Conservation (phyloP, 2,329 filamentous ascomycete species). For the Talaromyces sp. region DNA sequence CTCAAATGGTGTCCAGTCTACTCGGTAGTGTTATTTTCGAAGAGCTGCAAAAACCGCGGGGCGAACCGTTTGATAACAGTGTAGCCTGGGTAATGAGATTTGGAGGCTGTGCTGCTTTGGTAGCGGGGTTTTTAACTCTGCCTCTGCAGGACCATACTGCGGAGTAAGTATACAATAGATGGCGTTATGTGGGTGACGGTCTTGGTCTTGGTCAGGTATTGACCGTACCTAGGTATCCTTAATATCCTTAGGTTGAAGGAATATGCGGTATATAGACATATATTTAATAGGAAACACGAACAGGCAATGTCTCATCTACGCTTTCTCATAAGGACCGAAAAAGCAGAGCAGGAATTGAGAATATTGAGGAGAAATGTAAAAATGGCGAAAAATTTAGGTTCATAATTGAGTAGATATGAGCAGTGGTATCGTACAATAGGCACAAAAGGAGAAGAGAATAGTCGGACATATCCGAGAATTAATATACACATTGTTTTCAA, state of each 20-base stretch:
- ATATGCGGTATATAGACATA: not conserved
- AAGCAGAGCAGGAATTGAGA: not conserved
- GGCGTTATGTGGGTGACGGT: not conserved
- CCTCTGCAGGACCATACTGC: not conserved
- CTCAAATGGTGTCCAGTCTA: conserved; percentile 85
- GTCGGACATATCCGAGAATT: too few species aligned
- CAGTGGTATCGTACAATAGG: not conserved
- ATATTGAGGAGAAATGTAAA: not conserved
- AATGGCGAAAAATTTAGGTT: too few species aligned
- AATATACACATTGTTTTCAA: not conserved
- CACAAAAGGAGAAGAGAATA: not conserved
- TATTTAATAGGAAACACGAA: not conserved
- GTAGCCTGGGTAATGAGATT: conserved; percentile 81
- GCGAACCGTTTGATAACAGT: conserved; percentile 76
- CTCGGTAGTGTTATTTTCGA: conserved; percentile 80
- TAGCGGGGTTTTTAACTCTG: conserved; percentile 68
- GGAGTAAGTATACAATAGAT: not conserved
- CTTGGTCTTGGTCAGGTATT: not conserved
- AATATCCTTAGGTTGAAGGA: not conserved
- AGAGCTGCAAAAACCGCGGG: conserved; percentile 78
- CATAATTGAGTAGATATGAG: too few species aligned
- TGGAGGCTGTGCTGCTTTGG: conserved; percentile 71
- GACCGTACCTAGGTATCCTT: too few species aligned
- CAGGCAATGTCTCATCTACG: too few species aligned
- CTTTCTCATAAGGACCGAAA: not conserved